A percentile compares a stretch with the other conserved stretches of the same genome.
Conservation (phyloP, 805 yeast genomes). For the Candida tallmaniae region DNA sequence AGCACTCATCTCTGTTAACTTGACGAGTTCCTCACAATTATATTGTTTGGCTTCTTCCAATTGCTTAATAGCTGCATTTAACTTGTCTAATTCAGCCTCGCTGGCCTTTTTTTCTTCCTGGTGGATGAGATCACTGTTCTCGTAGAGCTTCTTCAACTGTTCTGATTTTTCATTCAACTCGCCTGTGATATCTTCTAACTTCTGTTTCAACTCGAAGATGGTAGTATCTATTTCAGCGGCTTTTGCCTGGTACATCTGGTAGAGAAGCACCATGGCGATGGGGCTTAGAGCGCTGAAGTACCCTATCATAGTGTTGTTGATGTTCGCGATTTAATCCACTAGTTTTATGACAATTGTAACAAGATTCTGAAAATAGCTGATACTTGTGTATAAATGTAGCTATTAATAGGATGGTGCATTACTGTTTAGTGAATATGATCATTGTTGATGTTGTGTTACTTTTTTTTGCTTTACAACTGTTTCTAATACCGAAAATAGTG, state of each 20-base stretch:
- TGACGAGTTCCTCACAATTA: neutral
- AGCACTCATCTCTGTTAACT: neutral
- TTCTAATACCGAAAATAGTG: too few species aligned
- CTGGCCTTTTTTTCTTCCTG: constrained; percentile 1
- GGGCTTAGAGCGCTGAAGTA: constrained; percentile 18
- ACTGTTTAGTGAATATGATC: too few species aligned
- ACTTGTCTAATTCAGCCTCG: neutral
- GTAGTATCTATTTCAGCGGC: constrained; percentile 12
- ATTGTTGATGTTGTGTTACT: too few species aligned
- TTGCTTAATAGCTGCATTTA: neutral
- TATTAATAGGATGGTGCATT: too few species aligned
- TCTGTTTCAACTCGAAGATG: constrained; percentile 9
- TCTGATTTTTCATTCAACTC: constrained; percentile 6
- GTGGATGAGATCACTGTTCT: constrained; percentile 5
- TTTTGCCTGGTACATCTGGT: constrained; percentile 17
- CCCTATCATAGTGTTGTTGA: too few species aligned
- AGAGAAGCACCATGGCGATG: constrained; percentile 16
- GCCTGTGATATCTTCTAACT: constrained; percentile 6
- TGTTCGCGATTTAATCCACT: too few species aligned
- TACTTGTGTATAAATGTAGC: too few species aligned
- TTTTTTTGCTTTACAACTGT: too few species aligned
- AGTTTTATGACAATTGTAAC: too few species aligned
- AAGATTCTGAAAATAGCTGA: too few species aligned
- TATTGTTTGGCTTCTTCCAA: neutral
- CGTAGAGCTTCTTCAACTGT: constrained; percentile 8